Conservation (phyloP, 768 basidiomycete genomes). For the Candolleomyces aberdarensis region DNA sequence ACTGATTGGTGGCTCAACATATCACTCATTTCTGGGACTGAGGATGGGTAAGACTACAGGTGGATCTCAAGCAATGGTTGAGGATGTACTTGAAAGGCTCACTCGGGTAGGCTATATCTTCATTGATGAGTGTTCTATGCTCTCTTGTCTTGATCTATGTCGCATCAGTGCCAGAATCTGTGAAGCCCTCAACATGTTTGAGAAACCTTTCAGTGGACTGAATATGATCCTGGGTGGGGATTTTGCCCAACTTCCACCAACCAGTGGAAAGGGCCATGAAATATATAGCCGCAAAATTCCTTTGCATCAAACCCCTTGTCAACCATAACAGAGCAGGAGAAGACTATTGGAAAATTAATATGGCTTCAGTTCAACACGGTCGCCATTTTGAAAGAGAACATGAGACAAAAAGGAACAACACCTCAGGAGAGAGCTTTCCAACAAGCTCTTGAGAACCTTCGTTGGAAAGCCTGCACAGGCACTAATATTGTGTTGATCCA, state of each 20-base stretch:
- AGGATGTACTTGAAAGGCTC: conserved; percentile 9
- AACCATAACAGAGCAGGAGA: conserved; percentile 13
- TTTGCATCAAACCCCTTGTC: background rate
- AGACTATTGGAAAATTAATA: conserved; percentile 23
- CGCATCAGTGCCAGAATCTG: conserved; percentile 22
- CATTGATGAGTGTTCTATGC: conserved; percentile 43
- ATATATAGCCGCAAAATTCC: background rate
- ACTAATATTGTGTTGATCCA: conserved; percentile 33
- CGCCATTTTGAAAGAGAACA: conserved; percentile 31
- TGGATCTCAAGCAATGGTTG: too few relatives aligned
- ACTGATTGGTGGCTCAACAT: conserved; percentile 1
- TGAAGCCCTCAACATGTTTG: conserved; percentile 13
- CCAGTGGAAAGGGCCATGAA: background rate
- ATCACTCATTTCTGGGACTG: conserved; percentile 1
- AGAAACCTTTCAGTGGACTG: conserved; percentile 30
- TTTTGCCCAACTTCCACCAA: conserved; percentile 41
- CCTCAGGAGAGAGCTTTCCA: too few relatives aligned
- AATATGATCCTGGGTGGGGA: conserved; percentile 43
- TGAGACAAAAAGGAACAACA: conserved; percentile 25
- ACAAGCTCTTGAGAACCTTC: too few relatives aligned
- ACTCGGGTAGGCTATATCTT: conserved; percentile 32
- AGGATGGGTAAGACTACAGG: too few relatives aligned
- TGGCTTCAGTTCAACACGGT: conserved; percentile 33
- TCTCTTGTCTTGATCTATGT: conserved; percentile 27
- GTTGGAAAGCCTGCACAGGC: too few relatives aligned